Conservation (phyloP, 2,329 filamentous ascomycete genomes). For the Capronia americana region DNA sequence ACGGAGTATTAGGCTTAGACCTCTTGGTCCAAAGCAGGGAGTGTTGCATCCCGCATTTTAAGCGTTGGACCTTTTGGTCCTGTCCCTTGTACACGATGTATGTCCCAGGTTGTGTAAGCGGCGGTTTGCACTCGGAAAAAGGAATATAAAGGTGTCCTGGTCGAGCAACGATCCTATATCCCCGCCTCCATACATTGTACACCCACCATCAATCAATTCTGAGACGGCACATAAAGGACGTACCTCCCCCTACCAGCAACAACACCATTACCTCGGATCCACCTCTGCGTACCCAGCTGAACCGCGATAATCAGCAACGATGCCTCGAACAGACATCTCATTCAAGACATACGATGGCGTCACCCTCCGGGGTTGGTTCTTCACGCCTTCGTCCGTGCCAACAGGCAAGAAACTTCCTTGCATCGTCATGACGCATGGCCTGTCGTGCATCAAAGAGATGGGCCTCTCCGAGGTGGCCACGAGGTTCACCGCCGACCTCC, state of each 20-base stretch:
- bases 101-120: too few relatives aligned
- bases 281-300: neutral
- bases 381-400: constrained; percentile 16
- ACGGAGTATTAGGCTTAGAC: too few relatives aligned
- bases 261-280: neutral
- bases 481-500: constrained; percentile 28
- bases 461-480: constrained; percentile 30
- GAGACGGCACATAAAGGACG: too few relatives aligned
- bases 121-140: too few relatives aligned
- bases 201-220: too few relatives aligned
- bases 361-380: constrained; percentile 38
- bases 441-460: constrained; percentile 38
- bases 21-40: too few relatives aligned
- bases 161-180: too few relatives aligned
- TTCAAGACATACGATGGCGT: constrained; percentile 38
- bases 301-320: neutral
- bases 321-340: constrained; percentile 31
- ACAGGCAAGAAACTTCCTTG: constrained; percentile 30
- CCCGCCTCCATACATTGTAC: too few relatives aligned
- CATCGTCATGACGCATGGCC: constrained; percentile 34
- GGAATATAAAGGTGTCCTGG: too few relatives aligned
- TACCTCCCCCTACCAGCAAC: neutral
- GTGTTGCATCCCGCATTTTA: too few relatives aligned
- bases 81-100: too few relatives aligned
- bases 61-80: too few relatives aligned